Base-by-base conservation (phyloP, 169 alveolate genomes). In the Plasmodium chabaudi region DNA sequence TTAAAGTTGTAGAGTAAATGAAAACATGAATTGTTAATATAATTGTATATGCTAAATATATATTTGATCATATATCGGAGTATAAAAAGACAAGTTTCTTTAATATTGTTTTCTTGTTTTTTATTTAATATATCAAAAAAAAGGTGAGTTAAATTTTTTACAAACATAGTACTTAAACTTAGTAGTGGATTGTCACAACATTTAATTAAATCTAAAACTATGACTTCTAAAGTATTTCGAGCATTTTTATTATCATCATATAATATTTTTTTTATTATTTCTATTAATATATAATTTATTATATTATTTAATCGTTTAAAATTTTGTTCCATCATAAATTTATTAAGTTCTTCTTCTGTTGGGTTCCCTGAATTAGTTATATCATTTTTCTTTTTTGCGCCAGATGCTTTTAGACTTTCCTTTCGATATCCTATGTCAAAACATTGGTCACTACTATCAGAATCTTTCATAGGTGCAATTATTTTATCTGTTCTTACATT, bases 171-270 rank as follows among this genome's bases (percentile, higher is more conserved):
- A 57, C 91, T 86, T 71, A 57, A 49, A 72, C 74, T 86, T 46
- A 86, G 70, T 70, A 69, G 1, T 7, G 91, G 91, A 21, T 86
- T 86, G 27, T 86, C 91, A 64, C 91, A 86, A 21, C 91, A 86
- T 61, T 86, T 71, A 9, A 86, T 68, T 60, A 86, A 17, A 13
- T 86, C 91, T 65, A 71, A 63, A 44, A 86, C 15, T 42, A 86
- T 19, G 63, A 23, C 47, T 5, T 86, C 68, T 27, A 86, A 55
- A n/a, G 69, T 71, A 13, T 23, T 70, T 86, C 61, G 69, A 2
- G 57, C 91, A 86, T 86, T 68, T 69, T 47, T 71, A 59, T 70
- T 86, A 61, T 86, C 74, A n/a, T 57, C 70, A 60, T 53, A 67
- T 51, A 71, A 61, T 10, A 51, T 23, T 46, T 71, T 86, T 70